Conservation (phyloP, 192 early-diverging fungal species). For the Umbelopsis sp. region DNA sequence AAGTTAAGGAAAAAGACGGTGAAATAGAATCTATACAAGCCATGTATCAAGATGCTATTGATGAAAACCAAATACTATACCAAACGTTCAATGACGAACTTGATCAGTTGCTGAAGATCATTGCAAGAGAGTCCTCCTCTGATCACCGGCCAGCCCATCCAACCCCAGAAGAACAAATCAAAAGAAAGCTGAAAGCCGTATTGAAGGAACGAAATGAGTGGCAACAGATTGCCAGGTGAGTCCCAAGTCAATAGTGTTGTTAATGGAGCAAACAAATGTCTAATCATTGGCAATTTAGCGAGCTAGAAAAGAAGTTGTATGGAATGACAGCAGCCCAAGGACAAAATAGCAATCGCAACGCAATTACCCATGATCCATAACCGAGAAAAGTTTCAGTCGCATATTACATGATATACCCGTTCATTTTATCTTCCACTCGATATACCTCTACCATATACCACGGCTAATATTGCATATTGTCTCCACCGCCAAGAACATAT, state of each 20-base stretch:
- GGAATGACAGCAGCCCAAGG: background rate
- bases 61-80: conserved; percentile 11
- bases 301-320: conserved; percentile 1
- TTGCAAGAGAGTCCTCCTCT: background rate
- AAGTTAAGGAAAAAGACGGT: conserved; percentile 7
- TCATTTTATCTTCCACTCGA: background rate
- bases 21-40: conserved; percentile 5
- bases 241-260: no score
- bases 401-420: background rate
- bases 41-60: conserved; percentile 12
- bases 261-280: background rate
- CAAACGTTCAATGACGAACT: conserved; percentile 18
- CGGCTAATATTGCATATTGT: background rate
- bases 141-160: conserved; percentile 5
- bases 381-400: no score
- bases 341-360: background rate
- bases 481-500: background rate
- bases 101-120: background rate
- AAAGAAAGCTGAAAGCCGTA: conserved; percentile 9
- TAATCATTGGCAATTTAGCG: background rate
- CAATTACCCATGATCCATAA: no score
- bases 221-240: conserved; percentile 5
- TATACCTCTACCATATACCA: conserved; percentile 5
- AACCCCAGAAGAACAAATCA: conserved; percentile 12
- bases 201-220: conserved; percentile 10